phyloP scores from a whole-genome alignment of 768 basidiomycete genomes.

The Termitomyces sp. region DNA sequence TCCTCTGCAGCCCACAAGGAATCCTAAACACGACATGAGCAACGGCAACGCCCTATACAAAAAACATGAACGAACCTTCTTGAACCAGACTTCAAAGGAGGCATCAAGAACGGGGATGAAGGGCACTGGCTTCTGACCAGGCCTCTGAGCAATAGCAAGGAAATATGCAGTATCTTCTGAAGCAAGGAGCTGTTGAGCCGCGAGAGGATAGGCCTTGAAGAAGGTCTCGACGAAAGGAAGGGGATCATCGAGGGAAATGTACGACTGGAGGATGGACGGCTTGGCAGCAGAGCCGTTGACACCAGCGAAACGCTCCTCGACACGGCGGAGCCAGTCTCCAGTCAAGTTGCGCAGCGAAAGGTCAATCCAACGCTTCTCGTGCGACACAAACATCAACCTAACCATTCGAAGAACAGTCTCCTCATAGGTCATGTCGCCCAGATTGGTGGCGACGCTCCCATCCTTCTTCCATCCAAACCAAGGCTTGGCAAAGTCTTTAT shows the following conservation, averaged over 20 bases:
- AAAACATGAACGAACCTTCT: slow-evolving; percentile 69
- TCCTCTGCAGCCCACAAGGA: slow-evolving; percentile 98
- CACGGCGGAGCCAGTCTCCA: slow-evolving; percentile 94
- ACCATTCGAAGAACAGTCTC: slow-evolving; percentile 91
- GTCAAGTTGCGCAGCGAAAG: slow-evolving; percentile 86
- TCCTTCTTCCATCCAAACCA: slow-evolving; percentile 99
- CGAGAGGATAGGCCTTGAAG: slow-evolving; percentile 82
- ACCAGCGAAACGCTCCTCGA: slow-evolving; percentile 93
- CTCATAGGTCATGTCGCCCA: slow-evolving; percentile 98
- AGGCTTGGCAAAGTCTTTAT: slow-evolving; percentile 93
- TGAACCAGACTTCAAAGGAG: slow-evolving; percentile 98
- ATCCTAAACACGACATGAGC: slow-evolving; percentile 47
- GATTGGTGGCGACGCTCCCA: slow-evolving; percentile 75
- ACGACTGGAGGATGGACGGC: slow-evolving; percentile 84
- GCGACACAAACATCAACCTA: slow-evolving; percentile 88
- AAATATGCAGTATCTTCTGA: slow-evolving; percentile 95
- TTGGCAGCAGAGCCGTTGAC: slow-evolving; percentile 75
- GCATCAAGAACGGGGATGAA: slow-evolving; percentile 96
- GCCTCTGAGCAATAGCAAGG: slow-evolving; percentile 91
- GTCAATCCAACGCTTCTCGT: slow-evolving; percentile 94
- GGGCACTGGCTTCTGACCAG: slow-evolving; percentile 96
- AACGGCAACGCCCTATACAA: neutral
- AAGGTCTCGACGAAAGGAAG: slow-evolving; percentile 72
- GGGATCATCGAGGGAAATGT: slow-evolving; percentile 79
- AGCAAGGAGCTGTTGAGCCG: slow-evolving; percentile 82